Percentiles rank a stretch among this genome's conserved stretches.
Evolutionary conservation across 148 eudicot genomes (phyloP).

Genomic region (Fagopyrum esculentum): DNA sequence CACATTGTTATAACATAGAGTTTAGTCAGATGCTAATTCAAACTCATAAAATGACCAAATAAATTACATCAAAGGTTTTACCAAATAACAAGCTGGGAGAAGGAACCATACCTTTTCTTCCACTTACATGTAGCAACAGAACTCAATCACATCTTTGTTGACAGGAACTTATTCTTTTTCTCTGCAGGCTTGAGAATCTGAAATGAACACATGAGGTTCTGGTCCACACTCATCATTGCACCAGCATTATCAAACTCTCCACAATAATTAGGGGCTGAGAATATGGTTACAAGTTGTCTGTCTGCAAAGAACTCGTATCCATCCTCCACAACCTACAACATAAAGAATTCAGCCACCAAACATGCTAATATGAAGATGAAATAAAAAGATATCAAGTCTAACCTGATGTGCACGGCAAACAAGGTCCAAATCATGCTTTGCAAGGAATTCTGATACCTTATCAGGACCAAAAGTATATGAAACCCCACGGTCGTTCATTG

Average conservation of each 20-base stretch:
- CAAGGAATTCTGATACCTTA: constrained; percentile 57
- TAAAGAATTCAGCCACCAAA: neutral
- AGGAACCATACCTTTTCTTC: constrained; percentile 5
- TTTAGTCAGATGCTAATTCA: neutral
- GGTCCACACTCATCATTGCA: constrained; percentile 74
- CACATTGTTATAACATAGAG: neutral
- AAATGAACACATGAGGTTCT: constrained; percentile 66
- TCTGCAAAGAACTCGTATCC: constrained; percentile 79
- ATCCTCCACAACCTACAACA: constrained; percentile 65
- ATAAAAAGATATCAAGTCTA: neutral
- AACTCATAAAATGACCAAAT: neutral
- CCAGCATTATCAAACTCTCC: constrained; percentile 84
- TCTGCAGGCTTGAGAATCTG: constrained; percentile 75
- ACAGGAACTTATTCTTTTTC: constrained; percentile 55
- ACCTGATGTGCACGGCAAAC: constrained; percentile 86
- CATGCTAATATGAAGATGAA: neutral
- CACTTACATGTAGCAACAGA: neutral
- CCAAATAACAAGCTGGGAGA: neutral
- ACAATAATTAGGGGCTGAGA: constrained; percentile 72
- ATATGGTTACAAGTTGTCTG: constrained; percentile 67
- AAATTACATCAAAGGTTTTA: neutral
- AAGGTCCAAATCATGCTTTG: constrained; percentile 65
- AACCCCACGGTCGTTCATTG: constrained; percentile 76
- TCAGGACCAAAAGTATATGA: constrained; percentile 70
- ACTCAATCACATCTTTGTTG: constrained; percentile 44